A percentile compares a stretch with the other conserved stretches of the same genome.
These are phyloP conservation scores for Tolypocladium tropicale DNA, from an alignment of 2,329 filamentous ascomycete genomes.

Conservation along the genomic window DNA sequence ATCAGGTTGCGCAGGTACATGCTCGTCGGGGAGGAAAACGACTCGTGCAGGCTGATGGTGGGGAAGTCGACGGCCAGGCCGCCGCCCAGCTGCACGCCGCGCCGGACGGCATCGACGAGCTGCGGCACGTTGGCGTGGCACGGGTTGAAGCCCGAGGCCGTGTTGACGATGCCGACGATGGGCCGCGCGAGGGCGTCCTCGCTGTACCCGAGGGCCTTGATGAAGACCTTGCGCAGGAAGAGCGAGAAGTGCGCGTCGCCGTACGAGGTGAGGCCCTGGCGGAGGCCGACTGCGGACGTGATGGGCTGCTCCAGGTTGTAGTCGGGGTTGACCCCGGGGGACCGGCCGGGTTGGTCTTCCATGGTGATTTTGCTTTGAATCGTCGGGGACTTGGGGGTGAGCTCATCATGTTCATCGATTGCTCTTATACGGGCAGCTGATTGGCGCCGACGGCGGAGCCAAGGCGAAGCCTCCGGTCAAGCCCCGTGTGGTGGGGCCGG, in stretches of 20 bases:
- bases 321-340: conserved; percentile 27
- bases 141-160: conserved; percentile 62
- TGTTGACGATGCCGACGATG: conserved; percentile 67
- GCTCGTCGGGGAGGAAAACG: conserved; percentile 59
- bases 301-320: conserved; percentile 51
- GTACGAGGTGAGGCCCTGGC: conserved; percentile 56
- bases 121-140: conserved; percentile 65
- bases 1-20: conserved; percentile 68
- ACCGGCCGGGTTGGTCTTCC: not conserved
- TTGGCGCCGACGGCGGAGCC: not conserved
- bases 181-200: conserved; percentile 61
- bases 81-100: conserved; percentile 56
- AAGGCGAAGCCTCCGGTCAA: not conserved
- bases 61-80: conserved; percentile 64
- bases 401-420: not conserved
- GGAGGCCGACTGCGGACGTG: conserved; percentile 39
- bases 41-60: conserved; percentile 62
- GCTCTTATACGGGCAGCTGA: not conserved
- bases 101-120: conserved; percentile 59
- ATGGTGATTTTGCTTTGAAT: not conserved
- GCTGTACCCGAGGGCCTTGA: conserved; percentile 65
- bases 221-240: conserved; percentile 66
- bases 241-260: conserved; percentile 67
- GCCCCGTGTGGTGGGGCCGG: not conserved
- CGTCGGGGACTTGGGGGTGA: not conserved